These are phyloP conservation scores for Colletotrichum sojae DNA, from an alignment of 2,329 filamentous ascomycete species.

Conservation along the genomic window DNA sequence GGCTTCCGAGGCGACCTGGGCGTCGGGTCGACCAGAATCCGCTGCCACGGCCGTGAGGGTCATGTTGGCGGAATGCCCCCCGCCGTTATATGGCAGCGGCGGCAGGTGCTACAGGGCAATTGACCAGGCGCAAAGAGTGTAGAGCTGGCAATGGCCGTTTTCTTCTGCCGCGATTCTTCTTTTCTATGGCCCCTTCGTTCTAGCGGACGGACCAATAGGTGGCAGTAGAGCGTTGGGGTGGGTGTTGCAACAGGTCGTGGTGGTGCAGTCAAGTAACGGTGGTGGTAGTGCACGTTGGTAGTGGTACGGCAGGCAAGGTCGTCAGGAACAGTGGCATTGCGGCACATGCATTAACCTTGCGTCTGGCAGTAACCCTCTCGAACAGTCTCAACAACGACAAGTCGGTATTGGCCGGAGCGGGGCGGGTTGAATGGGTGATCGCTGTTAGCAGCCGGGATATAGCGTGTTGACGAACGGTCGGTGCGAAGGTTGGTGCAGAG, in stretches of 20 bases:
- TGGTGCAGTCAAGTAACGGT: conserved; percentile 38
- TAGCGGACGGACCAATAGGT: too few species aligned
- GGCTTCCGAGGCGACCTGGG: conserved; percentile 27
- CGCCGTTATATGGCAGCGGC: conserved; percentile 40
- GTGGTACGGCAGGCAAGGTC: conserved; percentile 30
- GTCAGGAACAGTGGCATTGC: conserved; percentile 40
- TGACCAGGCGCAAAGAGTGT: conserved; percentile 13
- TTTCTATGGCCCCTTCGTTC: conserved; percentile 32
- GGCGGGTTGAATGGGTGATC: conserved; percentile 30
- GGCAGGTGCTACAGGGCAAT: conserved; percentile 14
- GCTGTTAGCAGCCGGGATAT: conserved; percentile 28
- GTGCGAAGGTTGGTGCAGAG: conserved; percentile 30
- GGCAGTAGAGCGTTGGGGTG: neutral
- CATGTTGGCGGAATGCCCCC: conserved; percentile 35
- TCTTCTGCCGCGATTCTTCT: neutral
- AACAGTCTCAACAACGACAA: conserved; percentile 25
- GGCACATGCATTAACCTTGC: conserved; percentile 41
- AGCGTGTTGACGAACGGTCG: conserved; percentile 36
- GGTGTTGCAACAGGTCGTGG: conserved; percentile 37
- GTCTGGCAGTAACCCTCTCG: conserved; percentile 34
- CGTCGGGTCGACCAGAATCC: conserved; percentile 37
- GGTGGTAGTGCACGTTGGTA: conserved; percentile 29
- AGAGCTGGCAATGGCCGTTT: conserved; percentile 1
- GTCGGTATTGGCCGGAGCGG: conserved; percentile 28
- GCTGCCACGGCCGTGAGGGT: conserved; percentile 43